phyloP scores from a whole-genome alignment of 371 early-diverging fungal genomes.

The Capillidium rhysosporum region DNA sequence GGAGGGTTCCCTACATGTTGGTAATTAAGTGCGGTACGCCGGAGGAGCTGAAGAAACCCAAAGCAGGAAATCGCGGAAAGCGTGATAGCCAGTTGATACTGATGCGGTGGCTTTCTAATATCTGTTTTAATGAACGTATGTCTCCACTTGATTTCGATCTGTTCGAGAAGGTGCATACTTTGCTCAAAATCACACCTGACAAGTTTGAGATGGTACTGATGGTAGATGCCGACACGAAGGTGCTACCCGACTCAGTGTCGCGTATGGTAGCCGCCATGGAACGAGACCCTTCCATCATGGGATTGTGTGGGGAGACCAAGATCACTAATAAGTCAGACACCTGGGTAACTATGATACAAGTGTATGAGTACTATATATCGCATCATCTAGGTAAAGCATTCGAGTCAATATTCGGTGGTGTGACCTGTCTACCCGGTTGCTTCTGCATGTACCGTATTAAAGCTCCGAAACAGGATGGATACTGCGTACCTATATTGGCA shows the following conservation, averaged over 20 bases:
- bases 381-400: constrained; percentile 87
- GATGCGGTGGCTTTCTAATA: constrained; percentile 86
- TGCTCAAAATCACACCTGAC: constrained; percentile 63
- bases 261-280: constrained; percentile 53
- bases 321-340: constrained; percentile 50
- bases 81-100: constrained; percentile 95
- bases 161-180: constrained; percentile 60
- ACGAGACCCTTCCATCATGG: constrained; percentile 55
- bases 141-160: constrained; percentile 84
- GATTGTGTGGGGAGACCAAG: constrained; percentile 68
- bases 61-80: constrained; percentile 96
- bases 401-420: constrained; percentile 85
- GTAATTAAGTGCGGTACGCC: constrained; percentile 85
- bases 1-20: constrained; percentile 62
- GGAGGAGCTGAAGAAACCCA: constrained; percentile 37
- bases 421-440: constrained; percentile 91
- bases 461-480: constrained; percentile 39
- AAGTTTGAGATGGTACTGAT: constrained; percentile 77
- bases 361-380: constrained; percentile 78
- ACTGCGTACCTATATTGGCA: constrained; percentile 64
- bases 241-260: constrained; percentile 48
- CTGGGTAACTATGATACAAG: constrained; percentile 86
- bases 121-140: constrained; percentile 83
- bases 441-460: constrained; percentile 89
- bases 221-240: constrained; percentile 93